Evolutionary conservation across 805 yeast genomes (phyloP), one percentile per base, ranked within the genome.

Genomic region (Kodamaea nitidulidarum): DNA sequence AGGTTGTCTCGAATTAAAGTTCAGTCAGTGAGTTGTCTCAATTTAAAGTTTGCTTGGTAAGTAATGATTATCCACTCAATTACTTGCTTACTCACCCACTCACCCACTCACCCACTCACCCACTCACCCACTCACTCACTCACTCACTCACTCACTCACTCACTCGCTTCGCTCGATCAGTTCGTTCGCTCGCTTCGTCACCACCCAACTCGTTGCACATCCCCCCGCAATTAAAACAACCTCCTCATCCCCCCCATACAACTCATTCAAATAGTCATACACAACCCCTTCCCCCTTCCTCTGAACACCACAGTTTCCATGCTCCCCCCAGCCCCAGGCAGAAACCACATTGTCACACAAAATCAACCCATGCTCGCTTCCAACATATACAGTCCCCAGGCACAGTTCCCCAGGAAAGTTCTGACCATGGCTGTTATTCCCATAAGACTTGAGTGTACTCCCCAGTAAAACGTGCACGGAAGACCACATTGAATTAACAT

Each of bases 271-370:
- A 31, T 59, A 52, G 42, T 58, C 61, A 43, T 60, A 69, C 2
- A 70, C 64, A 33, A 63, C 73, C 14, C 35, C 37, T 33, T 27
- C 38, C 9, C 17, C 12, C 3, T 31, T 27, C n/a, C n/a, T n/a
- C 15, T 47, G 38, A 1, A 40, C 36, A 0, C 96, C 95, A 61
- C 98, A 91, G 55, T 91, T 91, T 0, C 98, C 98, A 59, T 91
- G 98, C 54, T 93, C 98, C 10, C 96, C 97, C 98, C 98, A 91
- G 0, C 98, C 98, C 98, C 98, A 93, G 2, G 90, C 73, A 39
- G 54, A 64, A 0, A 88, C 81, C 7, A 41, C 36, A 28, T 58
- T 49, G 11, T 55, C 46, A 1, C 49, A 37, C 5, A 58, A 54
- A 8, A 76, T 49, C 12, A 88, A 50, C 0, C 93, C 95, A 58